These are phyloP conservation scores for Wickerhamiella shivajii DNA, from an alignment of 805 yeast genomes.

Conservation along the genomic window DNA sequence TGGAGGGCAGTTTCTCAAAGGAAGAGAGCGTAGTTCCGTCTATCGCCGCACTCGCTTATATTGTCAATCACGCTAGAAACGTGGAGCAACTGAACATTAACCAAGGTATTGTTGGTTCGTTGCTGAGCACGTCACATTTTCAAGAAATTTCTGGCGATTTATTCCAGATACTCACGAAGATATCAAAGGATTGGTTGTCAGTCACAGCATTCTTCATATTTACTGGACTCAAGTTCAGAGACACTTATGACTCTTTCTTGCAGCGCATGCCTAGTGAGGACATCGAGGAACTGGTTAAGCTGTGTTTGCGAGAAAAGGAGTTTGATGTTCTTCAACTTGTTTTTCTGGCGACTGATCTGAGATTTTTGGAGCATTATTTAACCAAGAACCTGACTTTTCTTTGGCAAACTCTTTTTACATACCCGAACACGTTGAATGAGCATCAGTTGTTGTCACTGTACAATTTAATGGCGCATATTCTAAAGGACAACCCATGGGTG, in stretches of 20 bases:
- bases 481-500: slow-evolving; percentile 40
- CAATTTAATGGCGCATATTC: slow-evolving; percentile 27
- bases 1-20: too few relatives aligned
- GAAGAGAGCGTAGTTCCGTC: too few relatives aligned
- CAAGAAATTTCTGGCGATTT: too few relatives aligned
- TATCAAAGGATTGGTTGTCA: slow-evolving; percentile 9
- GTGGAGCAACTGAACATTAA: too few relatives aligned
- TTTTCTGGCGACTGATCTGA: not conserved
- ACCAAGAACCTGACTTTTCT: not conserved
- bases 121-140: slow-evolving; percentile 5
- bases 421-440: not conserved
- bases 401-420: not conserved
- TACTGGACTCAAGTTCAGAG: slow-evolving; percentile 6
- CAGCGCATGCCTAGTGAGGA: slow-evolving; percentile 6
- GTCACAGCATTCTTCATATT: slow-evolving; percentile 13
- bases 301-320: slow-evolving; percentile 5
- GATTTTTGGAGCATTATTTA: not conserved
- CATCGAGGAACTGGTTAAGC: slow-evolving; percentile 6
- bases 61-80: too few relatives aligned
- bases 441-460: slow-evolving; percentile 15
- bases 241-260: slow-evolving; percentile 9
- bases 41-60: too few relatives aligned
- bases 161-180: too few relatives aligned
- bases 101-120: too few relatives aligned
- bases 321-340: slow-evolving; percentile 2